phyloP scores from a whole-genome alignment of 306 rosid species.

The Vigna unguiculata region DNA sequence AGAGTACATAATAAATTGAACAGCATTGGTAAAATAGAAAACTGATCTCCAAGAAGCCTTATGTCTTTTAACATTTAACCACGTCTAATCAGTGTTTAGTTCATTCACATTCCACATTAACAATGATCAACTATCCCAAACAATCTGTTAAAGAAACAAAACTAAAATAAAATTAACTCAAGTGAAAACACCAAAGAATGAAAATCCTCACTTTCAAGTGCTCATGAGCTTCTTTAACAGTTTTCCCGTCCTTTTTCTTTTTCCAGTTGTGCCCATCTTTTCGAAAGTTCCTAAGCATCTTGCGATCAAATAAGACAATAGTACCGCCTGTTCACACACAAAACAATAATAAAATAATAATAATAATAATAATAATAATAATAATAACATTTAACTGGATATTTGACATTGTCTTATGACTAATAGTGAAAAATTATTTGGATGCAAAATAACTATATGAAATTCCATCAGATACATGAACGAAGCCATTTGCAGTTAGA shows the following conservation, averaged over 20 bases:
- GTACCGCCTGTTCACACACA: slow-evolving; percentile 76
- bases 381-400: slow-evolving; percentile 20
- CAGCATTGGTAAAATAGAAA: slow-evolving; percentile 15
- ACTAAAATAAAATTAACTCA: slow-evolving; percentile 20
- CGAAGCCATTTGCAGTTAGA: slow-evolving; percentile 12
- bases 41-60: slow-evolving; percentile 16
- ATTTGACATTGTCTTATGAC: slow-evolving; percentile 34
- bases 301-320: slow-evolving; percentile 84
- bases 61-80: slow-evolving; percentile 22
- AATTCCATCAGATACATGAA: slow-evolving; percentile 34
- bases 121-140: slow-evolving; percentile 32
- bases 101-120: slow-evolving; percentile 29
- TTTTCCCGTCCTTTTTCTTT: slow-evolving; percentile 97
- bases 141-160: slow-evolving; percentile 26
- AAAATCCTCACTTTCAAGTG: slow-evolving; percentile 87
- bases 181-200: slow-evolving; percentile 22
- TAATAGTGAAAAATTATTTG: slow-evolving; percentile 30
- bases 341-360: background rate
- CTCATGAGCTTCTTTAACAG: slow-evolving; percentile 98
- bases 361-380: background rate
- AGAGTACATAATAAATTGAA: slow-evolving; percentile 18
- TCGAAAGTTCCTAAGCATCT: slow-evolving; percentile 92
- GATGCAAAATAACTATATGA: slow-evolving; percentile 16
- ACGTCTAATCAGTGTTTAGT: slow-evolving; percentile 3
- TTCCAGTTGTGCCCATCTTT: slow-evolving; percentile 98